Evolutionary conservation across 257 asterid species (phyloP), one percentile per base, ranked within the genome.

Genomic region (Solanum chiquidenum): DNA sequence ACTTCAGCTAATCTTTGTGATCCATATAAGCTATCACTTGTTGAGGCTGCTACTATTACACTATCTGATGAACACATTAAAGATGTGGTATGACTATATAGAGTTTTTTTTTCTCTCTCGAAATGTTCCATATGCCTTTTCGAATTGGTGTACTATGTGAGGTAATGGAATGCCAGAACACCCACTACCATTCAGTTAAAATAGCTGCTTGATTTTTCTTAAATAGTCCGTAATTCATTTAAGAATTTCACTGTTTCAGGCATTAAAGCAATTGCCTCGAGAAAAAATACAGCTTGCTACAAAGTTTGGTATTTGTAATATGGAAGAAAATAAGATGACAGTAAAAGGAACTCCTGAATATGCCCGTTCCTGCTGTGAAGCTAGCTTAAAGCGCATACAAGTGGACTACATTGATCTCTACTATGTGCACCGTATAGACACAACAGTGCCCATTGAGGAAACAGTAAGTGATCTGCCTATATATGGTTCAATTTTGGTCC

Each of bases 381-480:
- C 90, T 46, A 94, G 97, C 91, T 90, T 92, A 88, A 91, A 88
- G 85, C 86, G 93, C 88, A 94, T 94, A 71, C 92, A 91, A 87
- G 93, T 94, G 89, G 94, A 94, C 37, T 93, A 89, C 90, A 93
- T 94, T 27, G 97, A 94, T 89, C 94, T 94, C 16, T 94, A 91
- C 85, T 94, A 93, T 83, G 62, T 92, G 35, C 97, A 92, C 91
- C 90, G 95, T 16, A 88, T 94, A 13, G 97, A 93, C 88, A 88
- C 91, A 23, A 87, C 89, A 12, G 93, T 93, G 12, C 94, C 95
- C 14, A 94, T 94, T 91, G 97, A 93, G 85, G 94, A 94, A 87
- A 93, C 97, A 12, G 95, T 91, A 86, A 86, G 94, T 85, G n/a
- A 12, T 62, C 86, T 68, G 21, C 33, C 46, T 49, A 13, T 52